phyloP scores from a whole-genome alignment of 495 filamentous ascomycete species.

The Monascus purpureus region DNA sequence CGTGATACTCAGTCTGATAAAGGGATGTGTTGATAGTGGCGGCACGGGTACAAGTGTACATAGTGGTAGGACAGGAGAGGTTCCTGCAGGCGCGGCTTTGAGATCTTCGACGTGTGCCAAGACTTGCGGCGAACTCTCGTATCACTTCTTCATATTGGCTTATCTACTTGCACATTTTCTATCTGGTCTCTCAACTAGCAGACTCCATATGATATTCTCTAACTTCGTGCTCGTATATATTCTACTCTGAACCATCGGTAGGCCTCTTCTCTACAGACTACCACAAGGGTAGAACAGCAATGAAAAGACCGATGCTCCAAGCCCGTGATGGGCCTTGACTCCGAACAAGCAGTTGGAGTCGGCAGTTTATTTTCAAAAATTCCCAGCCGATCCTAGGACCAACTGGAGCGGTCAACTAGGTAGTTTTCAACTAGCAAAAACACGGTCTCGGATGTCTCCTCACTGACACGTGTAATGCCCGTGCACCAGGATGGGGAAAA shows the following conservation, averaged over 20 bases:
- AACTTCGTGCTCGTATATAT: no score
- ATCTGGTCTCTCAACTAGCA: no score
- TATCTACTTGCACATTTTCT: no score
- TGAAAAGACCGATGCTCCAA: conserved; percentile 24
- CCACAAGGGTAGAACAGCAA: conserved; percentile 26
- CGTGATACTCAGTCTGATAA: neutral
- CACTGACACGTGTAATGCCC: conserved; percentile 44
- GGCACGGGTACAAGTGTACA: no score
- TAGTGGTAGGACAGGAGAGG: no score
- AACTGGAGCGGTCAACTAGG: conserved; percentile 33
- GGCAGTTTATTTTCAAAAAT: conserved; percentile 34
- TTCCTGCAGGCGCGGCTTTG: no score
- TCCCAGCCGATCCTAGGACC: conserved; percentile 33
- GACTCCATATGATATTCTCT: no score
- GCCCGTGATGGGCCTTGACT: neutral
- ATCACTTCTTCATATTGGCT: no score
- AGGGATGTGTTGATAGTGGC: neutral
- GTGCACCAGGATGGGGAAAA: conserved; percentile 37
- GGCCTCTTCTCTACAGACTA: conserved; percentile 36
- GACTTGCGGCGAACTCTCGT: no score
- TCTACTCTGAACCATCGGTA: no score
- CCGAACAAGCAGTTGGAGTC: conserved; percentile 8
- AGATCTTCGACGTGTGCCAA: no score
- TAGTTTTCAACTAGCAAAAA: conserved; percentile 51
- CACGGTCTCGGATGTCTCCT: conserved; percentile 44